phyloP scores from a whole-genome alignment of 1,284 basidiomycete species.

The Microbotryomycetes sp. region DNA sequence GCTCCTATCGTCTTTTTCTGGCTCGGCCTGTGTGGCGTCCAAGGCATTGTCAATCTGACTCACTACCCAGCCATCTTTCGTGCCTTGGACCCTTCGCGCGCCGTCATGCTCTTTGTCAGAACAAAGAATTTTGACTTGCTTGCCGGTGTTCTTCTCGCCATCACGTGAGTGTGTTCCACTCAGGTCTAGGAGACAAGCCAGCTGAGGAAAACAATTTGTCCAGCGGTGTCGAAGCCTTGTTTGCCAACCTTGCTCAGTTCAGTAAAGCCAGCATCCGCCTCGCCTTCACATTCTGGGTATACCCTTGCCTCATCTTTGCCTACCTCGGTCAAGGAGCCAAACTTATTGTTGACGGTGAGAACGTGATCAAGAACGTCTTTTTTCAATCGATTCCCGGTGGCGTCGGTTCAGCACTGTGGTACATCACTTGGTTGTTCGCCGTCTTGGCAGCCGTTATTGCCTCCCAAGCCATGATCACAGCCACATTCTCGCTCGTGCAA shows the following conservation, averaged over 20 bases:
- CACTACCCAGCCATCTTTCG: slow-evolving; percentile 55
- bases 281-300: slow-evolving; percentile 50
- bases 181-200: too few species aligned
- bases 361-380: slow-evolving; percentile 53
- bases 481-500: slow-evolving; percentile 52
- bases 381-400: slow-evolving; percentile 58
- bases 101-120: slow-evolving; percentile 56
- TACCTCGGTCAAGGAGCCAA: slow-evolving; percentile 63
- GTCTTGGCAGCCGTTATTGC: slow-evolving; percentile 53
- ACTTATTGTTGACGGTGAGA: slow-evolving; percentile 49
- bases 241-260: slow-evolving; percentile 63
- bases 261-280: slow-evolving; percentile 53
- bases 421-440: slow-evolving; percentile 56
- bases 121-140: slow-evolving; percentile 56
- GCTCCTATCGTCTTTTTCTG: slow-evolving; percentile 55
- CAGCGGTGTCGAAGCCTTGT: slow-evolving; percentile 60
- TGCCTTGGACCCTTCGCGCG: slow-evolving; percentile 59
- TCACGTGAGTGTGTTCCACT: too few species aligned
- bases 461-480: slow-evolving; percentile 55
- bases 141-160: slow-evolving; percentile 55
- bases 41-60: slow-evolving; percentile 55
- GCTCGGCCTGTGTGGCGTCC: slow-evolving; percentile 50
- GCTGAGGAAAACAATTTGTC: too few species aligned
- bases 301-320: slow-evolving; percentile 56
- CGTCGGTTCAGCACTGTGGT: slow-evolving; percentile 34